Conservation (phyloP, 2,329 filamentous ascomycete genomes). For the Ceratocystis smalleyi region DNA sequence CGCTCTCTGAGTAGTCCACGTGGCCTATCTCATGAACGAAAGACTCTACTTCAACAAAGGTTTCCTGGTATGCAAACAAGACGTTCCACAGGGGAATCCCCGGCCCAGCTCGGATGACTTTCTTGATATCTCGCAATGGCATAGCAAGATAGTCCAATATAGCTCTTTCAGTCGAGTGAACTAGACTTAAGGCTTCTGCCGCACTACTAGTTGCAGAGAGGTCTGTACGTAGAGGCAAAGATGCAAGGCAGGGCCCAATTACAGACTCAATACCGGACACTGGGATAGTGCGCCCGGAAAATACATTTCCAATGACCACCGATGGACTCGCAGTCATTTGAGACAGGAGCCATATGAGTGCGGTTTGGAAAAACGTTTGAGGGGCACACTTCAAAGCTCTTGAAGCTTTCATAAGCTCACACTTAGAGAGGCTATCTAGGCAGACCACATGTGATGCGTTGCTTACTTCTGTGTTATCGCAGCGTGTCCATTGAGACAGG, state of each 20-base stretch:
- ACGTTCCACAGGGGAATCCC: conserved; percentile 54
- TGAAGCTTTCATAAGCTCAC: background rate
- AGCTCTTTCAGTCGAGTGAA: conserved; percentile 51
- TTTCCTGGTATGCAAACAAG: conserved; percentile 75
- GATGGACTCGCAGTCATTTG: conserved; percentile 50
- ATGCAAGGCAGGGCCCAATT: conserved; percentile 65
- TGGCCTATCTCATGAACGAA: conserved; percentile 42
- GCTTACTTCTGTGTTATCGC: background rate
- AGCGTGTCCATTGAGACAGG: background rate
- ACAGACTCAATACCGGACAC: conserved; percentile 54
- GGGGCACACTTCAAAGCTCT: background rate
- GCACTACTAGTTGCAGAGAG: conserved; percentile 35
- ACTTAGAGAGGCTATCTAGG: background rate
- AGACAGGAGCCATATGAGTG: conserved; percentile 49
- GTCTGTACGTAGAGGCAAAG: conserved; percentile 56
- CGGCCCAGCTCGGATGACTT: conserved; percentile 37
- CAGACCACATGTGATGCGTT: background rate
- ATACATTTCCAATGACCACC: conserved; percentile 60
- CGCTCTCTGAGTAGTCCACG: conserved; percentile 60
- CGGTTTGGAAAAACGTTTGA: conserved; percentile 51
- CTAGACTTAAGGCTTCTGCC: conserved; percentile 43
- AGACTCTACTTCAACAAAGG: conserved; percentile 28
- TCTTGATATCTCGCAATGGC: conserved; percentile 55
- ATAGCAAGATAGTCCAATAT: conserved; percentile 48
- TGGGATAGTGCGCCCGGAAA: conserved; percentile 65